These are phyloP conservation scores for Suillus occidentalis DNA, from an alignment of 768 basidiomycete species.

Conservation along the genomic window DNA sequence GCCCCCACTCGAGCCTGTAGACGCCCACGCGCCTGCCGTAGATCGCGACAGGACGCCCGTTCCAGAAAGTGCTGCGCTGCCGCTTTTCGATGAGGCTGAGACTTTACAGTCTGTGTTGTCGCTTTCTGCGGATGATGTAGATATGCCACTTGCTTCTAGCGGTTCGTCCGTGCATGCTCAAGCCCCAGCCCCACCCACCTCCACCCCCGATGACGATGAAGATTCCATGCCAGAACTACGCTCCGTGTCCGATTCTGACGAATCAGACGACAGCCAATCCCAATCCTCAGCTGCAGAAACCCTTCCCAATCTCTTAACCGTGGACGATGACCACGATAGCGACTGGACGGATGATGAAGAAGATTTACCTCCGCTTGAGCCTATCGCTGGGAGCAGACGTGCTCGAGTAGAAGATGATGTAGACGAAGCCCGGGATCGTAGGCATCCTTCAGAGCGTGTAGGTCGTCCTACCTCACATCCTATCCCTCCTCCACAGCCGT, in stretches of 20 bases:
- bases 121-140: constrained; percentile 11
- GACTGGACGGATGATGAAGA: constrained; percentile 32
- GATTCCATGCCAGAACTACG: constrained; percentile 45
- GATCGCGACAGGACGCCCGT: constrained; percentile 4
- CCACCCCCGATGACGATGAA: constrained; percentile 29
- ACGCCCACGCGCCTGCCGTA: neutral
- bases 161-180: neutral
- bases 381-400: constrained; percentile 42
- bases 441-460: constrained; percentile 64
- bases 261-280: constrained; percentile 31
- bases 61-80: constrained; percentile 10
- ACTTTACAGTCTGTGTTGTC: constrained; percentile 9
- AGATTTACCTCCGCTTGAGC: constrained; percentile 32
- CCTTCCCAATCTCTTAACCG: constrained; percentile 21
- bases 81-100: neutral
- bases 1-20: constrained; percentile 10
- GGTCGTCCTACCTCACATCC: constrained; percentile 28
- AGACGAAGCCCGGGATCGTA: constrained; percentile 59
- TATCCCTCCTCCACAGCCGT: constrained; percentile 23
- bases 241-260: constrained; percentile 38
- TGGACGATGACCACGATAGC: constrained; percentile 32
- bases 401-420: constrained; percentile 62
- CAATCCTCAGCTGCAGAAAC: constrained; percentile 33
- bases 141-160: constrained; percentile 7
- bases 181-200: constrained; percentile 3